phyloP scores from a whole-genome alignment of 2,329 filamentous ascomycete genomes.

The Stagonosporopsis tanaceti region DNA sequence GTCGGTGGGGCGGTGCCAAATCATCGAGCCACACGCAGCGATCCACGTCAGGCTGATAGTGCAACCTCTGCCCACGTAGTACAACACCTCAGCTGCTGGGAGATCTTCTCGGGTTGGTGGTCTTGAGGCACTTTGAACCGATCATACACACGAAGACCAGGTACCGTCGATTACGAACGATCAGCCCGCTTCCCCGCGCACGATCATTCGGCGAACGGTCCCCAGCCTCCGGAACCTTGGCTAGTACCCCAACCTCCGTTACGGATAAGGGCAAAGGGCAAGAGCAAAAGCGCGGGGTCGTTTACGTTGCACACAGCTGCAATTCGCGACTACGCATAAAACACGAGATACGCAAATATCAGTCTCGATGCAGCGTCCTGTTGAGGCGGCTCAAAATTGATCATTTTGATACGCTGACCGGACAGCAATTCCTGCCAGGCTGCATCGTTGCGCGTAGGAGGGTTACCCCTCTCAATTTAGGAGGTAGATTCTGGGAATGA shows the following conservation, averaged over 20 bases:
- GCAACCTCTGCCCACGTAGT: not conserved
- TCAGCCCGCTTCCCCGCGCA: not conserved
- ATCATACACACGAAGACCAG: not conserved
- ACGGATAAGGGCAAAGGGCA: slow-evolving; percentile 1
- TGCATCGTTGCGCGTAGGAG: not conserved
- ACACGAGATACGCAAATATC: not conserved
- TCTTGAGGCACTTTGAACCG: not conserved
- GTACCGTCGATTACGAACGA: not conserved
- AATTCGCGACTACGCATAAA: not conserved
- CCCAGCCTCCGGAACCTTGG: not conserved
- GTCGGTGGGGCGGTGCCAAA: too few species aligned
- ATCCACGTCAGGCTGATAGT: not conserved
- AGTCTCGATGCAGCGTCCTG: not conserved
- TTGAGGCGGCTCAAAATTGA: not conserved
- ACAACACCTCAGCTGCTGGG: not conserved
- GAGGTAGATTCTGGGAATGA: not conserved
- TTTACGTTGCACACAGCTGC: not conserved
- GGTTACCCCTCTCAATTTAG: not conserved
- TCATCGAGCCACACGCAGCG: not conserved
- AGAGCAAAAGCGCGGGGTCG: not conserved
- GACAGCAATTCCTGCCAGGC: not conserved
- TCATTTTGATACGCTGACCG: not conserved
- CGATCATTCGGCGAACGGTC: not conserved
- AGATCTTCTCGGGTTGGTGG: not conserved
- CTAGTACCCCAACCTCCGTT: not conserved